Evolutionary conservation across 139 green algal species (phyloP), one percentile per base, ranked within the genome.

Genomic region (Tetradesmus lagerheimii): DNA sequence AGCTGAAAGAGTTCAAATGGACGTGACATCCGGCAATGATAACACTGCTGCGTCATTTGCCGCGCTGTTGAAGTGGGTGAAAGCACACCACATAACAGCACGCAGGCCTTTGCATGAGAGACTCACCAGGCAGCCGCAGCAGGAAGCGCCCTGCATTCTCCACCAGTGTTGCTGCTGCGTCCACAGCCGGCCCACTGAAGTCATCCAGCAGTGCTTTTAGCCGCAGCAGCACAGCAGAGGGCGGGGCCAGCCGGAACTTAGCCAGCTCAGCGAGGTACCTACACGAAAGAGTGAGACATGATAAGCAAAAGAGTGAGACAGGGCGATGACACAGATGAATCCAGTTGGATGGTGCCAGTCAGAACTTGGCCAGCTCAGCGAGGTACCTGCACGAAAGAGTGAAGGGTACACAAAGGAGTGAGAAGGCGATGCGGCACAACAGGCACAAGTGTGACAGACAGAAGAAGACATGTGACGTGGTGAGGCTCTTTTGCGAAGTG

Each of bases 211-310:
- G 90, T 62, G 89, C 77, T 88, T 95, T 94, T 45, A 95, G 71
- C 83, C 67, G 82, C 75, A 91, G 50, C 71, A 93, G 85, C 35
- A 91, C 82, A 50, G 57, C 20, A 1, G 57, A 74, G 3, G 87
- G 87, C 14, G 45, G 83, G n/a, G 39, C 94, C 92, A 31, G 89
- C 47, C 23, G 92, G 93, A 99, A 99, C 91, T 99, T 99, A 89
- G 89, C 87, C 41, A 99, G 93, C 95, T 99, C 98, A 8, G 93
- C 96, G 0, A 99, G 92, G 91, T 98, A 99, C 57, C 96, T 90
- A n/a, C n/a, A n/a, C n/a, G n/a, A n/a, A n/a, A n/a, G n/a, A n/a
- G n/a, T n/a, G n/a, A n/a, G n/a, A n/a, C n/a, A n/a, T n/a, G n/a
- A n/a, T n/a, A n/a, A n/a, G n/a, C n/a, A n/a, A n/a, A n/a, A n/a